Percentiles rank a stretch among this genome's conserved stretches.
These are phyloP conservation scores for Cyberlindnera subsufficiens DNA, from an alignment of 805 yeast genomes.

Conservation along the genomic window DNA sequence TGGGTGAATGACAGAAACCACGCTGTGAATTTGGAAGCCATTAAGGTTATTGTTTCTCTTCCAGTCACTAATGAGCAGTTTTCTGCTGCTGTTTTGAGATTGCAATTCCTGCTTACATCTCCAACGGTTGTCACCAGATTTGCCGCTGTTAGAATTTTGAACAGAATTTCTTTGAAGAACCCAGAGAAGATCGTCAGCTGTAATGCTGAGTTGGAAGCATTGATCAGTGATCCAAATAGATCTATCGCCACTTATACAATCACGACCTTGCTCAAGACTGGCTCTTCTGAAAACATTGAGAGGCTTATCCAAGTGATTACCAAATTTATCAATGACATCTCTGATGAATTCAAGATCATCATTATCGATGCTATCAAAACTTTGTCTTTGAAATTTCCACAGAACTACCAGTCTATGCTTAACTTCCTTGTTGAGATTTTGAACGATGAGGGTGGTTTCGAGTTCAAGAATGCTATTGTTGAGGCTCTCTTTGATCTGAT, in stretches of 20 bases:
- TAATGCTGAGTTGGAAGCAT: conserved; percentile 77
- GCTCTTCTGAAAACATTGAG: conserved; percentile 85
- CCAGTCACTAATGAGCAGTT: conserved; percentile 58
- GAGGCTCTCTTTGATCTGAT: conserved; percentile 92
- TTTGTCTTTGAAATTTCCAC: conserved; percentile 87
- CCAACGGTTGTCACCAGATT: conserved; percentile 89
- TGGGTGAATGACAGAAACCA: conserved; percentile 80
- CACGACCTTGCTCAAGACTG: conserved; percentile 91
- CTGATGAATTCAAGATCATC: conserved; percentile 92
- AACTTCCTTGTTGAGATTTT: conserved; percentile 76
- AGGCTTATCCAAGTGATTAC: conserved; percentile 83
- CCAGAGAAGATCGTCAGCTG: conserved; percentile 78
- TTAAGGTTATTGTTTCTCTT: conserved; percentile 42
- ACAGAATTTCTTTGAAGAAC: conserved; percentile 72
- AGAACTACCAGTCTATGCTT: conserved; percentile 78
- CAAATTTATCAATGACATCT: conserved; percentile 84
- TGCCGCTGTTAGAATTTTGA: conserved; percentile 87
- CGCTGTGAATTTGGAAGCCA: conserved; percentile 88
- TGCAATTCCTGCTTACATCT: conserved; percentile 74
- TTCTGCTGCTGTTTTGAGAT: conserved; percentile 62
- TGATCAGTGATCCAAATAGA: conserved; percentile 85
- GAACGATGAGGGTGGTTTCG: conserved; percentile 86
- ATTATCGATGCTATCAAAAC: conserved; percentile 94
- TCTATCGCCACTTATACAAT: conserved; percentile 95
- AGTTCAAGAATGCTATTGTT: conserved; percentile 79